A percentile compares a stretch with the other conserved stretches of the same genome.
These are phyloP conservation scores for Boechera retrofracta DNA, from an alignment of 345 rosid species.

Conservation along the genomic window DNA sequence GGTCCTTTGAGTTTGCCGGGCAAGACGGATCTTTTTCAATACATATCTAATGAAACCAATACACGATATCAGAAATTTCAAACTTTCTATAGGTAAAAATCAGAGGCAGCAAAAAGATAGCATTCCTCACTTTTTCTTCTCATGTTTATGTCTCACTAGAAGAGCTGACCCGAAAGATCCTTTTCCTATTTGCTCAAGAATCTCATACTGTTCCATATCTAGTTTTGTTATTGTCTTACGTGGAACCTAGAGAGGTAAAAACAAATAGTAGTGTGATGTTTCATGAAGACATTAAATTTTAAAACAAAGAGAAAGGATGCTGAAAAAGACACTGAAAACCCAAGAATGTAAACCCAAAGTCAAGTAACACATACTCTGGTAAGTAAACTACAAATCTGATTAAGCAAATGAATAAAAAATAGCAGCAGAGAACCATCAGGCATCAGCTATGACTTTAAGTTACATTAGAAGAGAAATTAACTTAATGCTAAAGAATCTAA, in stretches of 20 bases:
- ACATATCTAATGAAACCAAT: constrained; percentile 62
- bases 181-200: constrained; percentile 88
- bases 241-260: background rate
- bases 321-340: background rate
- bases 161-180: constrained; percentile 94
- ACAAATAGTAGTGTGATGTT: constrained; percentile 2
- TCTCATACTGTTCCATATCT: constrained; percentile 81
- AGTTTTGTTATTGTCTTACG: background rate
- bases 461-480: constrained; percentile 8
- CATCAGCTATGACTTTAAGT: constrained; percentile 14
- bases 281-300: background rate
- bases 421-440: background rate
- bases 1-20: constrained; percentile 88
- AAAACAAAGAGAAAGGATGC: background rate
- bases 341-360: constrained; percentile 16
- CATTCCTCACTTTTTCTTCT: constrained; percentile 67
- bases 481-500: background rate
- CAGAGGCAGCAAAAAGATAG: background rate
- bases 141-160: constrained; percentile 89
- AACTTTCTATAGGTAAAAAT: background rate
- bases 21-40: constrained; percentile 91
- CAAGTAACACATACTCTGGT: background rate
- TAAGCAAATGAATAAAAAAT: background rate
- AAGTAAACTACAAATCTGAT: background rate
- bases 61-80: background rate